phyloP scores from a whole-genome alignment of 495 filamentous ascomycete species.

The Neurospora terricola region DNA sequence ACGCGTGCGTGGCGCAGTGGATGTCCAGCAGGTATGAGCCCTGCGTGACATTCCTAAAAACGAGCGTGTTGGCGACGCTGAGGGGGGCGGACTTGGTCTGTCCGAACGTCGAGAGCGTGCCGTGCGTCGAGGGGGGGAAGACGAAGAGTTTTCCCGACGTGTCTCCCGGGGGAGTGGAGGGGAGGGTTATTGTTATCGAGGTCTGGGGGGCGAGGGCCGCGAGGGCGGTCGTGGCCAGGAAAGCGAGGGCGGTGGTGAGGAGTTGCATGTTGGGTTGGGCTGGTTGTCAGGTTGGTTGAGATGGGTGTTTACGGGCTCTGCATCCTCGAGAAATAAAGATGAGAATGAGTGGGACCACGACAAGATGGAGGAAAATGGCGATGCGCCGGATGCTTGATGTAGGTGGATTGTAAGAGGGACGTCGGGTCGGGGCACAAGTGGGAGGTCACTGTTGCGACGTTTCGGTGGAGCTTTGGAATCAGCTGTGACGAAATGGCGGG shows the following conservation, averaged over 20 bases:
- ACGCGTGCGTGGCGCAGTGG: constrained; percentile 59
- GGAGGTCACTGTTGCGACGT: background rate
- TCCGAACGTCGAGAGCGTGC: constrained; percentile 52
- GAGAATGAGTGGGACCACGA: background rate
- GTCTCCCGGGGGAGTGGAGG: too few relatives aligned
- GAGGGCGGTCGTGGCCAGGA: constrained; percentile 1
- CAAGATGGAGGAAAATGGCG: background rate
- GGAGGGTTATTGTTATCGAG: constrained; percentile 21
- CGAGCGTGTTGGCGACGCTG: constrained; percentile 54
- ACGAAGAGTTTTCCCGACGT: constrained; percentile 15
- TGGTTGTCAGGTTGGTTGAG: too few relatives aligned
- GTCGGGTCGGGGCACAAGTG: constrained; percentile 7
- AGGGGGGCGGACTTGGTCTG: constrained; percentile 46
- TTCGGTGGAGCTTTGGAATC: background rate
- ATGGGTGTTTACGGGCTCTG: background rate
- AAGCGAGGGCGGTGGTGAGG: background rate
- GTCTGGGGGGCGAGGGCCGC: constrained; percentile 1
- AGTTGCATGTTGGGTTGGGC: constrained; percentile 4
- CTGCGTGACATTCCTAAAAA: constrained; percentile 54
- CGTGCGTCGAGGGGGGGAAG: constrained; percentile 61
- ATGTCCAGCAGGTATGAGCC: constrained; percentile 76
- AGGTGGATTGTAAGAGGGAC: constrained; percentile 3
- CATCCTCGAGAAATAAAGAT: background rate
- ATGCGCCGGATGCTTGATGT: background rate
- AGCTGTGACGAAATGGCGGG: constrained; percentile 4